Conservation (phyloP, 2,329 filamentous ascomycete genomes). For the Penicillium sp. region DNA sequence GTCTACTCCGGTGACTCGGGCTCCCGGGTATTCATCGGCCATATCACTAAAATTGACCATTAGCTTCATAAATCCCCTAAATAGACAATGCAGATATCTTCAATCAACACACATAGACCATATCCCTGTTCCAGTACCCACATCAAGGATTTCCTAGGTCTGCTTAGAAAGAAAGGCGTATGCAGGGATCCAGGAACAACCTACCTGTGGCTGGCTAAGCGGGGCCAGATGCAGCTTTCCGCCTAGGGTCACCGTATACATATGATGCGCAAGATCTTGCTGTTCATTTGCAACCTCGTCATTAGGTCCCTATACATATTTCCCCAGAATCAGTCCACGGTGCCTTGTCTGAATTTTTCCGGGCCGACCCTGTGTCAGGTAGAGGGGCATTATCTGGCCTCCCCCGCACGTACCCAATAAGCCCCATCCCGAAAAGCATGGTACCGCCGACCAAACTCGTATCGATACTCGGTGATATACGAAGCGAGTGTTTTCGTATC, state of each 20-base stretch:
- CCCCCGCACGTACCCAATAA: constrained; percentile 28
- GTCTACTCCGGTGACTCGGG: constrained; percentile 55
- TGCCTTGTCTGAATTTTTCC: neutral
- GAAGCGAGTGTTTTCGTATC: constrained; percentile 37
- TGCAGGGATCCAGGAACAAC: neutral
- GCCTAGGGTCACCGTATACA: constrained; percentile 43
- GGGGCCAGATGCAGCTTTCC: constrained; percentile 40
- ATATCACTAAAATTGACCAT: constrained; percentile 32
- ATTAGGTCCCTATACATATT: constrained; percentile 26
- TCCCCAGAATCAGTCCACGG: neutral
- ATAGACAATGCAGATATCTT: neutral
- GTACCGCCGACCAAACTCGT: constrained; percentile 41
- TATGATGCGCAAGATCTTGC: constrained; percentile 47
- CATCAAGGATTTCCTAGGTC: constrained; percentile 31
- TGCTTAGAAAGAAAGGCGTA: neutral
- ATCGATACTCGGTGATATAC: constrained; percentile 39
- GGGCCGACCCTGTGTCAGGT: neutral
- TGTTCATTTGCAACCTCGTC: constrained; percentile 33
- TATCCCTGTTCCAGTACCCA: constrained; percentile 34
- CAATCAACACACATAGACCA: constrained; percentile 29
- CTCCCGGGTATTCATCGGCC: constrained; percentile 45
- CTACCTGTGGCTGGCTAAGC: constrained; percentile 26
- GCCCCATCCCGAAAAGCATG: constrained; percentile 42
- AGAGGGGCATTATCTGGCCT: neutral
- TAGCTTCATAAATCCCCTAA: neutral